Evolutionary conservation across 2,329 filamentous ascomycete genomes (phyloP).

Genomic region (Fusarium globosum): DNA sequence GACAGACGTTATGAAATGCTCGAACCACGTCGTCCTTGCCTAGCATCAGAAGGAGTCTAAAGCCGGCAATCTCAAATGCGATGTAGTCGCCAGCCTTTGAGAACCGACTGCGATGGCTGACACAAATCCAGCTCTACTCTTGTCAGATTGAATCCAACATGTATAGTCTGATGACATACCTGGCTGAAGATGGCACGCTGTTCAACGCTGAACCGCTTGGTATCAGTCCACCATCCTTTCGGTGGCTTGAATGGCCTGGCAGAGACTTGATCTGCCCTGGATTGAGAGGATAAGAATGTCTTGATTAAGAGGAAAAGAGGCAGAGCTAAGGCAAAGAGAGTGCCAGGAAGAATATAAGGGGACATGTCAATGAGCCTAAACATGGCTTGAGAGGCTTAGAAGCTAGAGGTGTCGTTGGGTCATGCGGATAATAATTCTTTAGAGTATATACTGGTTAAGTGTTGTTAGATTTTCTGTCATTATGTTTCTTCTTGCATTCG

Average conservation of each 20-base stretch:
- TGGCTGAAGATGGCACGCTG: background rate
- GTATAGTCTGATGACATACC: rapidly evolving
- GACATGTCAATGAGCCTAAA: background rate
- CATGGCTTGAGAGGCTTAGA: background rate
- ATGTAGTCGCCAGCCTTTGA: background rate
- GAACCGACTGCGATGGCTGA: background rate
- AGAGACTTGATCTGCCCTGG: background rate
- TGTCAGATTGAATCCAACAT: rapidly evolving
- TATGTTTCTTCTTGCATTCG: rapidly evolving
- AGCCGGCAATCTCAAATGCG: background rate
- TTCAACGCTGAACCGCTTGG: background rate
- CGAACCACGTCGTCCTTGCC: background rate
- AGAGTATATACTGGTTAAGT: background rate
- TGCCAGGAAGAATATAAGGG: rapidly evolving
- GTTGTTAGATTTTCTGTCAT: rapidly evolving
- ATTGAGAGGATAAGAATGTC: rapidly evolving
- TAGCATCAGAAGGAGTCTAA: background rate
- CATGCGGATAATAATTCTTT: background rate
- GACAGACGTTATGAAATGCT: background rate
- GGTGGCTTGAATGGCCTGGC: background rate
- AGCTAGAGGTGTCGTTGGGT: background rate
- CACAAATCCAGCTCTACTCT: background rate
- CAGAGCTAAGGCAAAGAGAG: rapidly evolving
- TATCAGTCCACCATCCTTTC: background rate
- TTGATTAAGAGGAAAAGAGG: background rate